Evolutionary conservation across 148 eudicot species (phyloP).

Genomic region (Camellia lanceoleosa): DNA sequence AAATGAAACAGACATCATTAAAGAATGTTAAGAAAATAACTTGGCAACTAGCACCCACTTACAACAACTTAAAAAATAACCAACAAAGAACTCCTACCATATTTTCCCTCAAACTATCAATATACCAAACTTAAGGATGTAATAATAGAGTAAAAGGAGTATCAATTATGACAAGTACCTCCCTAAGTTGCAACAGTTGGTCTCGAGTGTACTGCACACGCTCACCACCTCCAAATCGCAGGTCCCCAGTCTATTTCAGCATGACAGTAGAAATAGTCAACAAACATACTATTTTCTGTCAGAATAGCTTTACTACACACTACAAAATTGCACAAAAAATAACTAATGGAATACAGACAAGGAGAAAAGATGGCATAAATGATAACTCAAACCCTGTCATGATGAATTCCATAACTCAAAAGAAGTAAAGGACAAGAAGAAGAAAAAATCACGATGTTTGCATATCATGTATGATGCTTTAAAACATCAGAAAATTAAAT

Average conservation of each 20-base stretch:
- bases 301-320: background rate
- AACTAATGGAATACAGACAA: background rate
- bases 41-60: too few species aligned
- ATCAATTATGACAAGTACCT: constrained; percentile 39
- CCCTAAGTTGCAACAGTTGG: constrained; percentile 65
- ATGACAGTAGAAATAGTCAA: background rate
- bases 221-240: constrained; percentile 67
- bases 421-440: too few species aligned
- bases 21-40: too few species aligned
- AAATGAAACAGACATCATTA: too few species aligned
- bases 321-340: background rate
- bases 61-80: too few species aligned
- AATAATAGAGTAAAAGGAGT: too few species aligned
- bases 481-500: too few species aligned
- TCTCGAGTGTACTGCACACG: constrained; percentile 62
- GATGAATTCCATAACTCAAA: background rate
- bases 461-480: too few species aligned
- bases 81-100: too few species aligned
- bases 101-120: background rate
- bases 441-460: too few species aligned
- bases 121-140: too few species aligned
- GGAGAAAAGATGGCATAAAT: background rate
- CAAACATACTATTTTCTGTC: background rate
- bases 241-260: constrained; percentile 52
- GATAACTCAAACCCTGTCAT: background rate